Base-by-base conservation (phyloP, 2,329 filamentous ascomycete species). In the Ambrosiella xylebori region DNA sequence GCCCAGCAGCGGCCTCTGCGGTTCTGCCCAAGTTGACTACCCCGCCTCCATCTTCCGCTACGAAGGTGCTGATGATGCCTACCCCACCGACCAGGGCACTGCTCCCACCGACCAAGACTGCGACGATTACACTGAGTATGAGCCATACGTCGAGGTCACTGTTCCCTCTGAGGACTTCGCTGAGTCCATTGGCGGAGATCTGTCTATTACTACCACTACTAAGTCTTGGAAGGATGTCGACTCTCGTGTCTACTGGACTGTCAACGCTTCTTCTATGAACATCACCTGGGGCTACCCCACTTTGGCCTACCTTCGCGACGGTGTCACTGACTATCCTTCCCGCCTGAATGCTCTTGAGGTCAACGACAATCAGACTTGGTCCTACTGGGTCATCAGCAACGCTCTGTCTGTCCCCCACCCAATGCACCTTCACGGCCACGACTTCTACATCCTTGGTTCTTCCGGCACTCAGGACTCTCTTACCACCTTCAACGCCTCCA, bases 351-450 rank as follows among this genome's bases (percentile, higher is more conserved):
- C 63, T 39, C 61, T 63, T 38, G 61, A 63, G 19, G 57, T 65
- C 9, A 52, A 60, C 4, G 56, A 59, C 7, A 52, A 56, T 17
- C 62, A 65, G 35, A 44, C 62, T 27, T 70, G 67, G 66, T 66
- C 65, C 11, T 69, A 66, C 61, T 67, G 66, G 63, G 63, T 69
- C 37, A 65, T 70, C 19, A 62, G 66, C 58, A 68, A 65, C 58
- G 63, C 62, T 27, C 63, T 64, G 53, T 50, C 49, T 2, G 56
- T 68, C 35, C 64, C 72, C 17, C 74, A 76, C 61, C 73, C 73
- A 0, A 73, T 76, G 64, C 75, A 78, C 65, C 66, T 78, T 17
- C 75, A 78, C 65, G 62, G 64, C 7, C 75, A 78, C 61, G 71
- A 76, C 57, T 77, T 77, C 64, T 72, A 70, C 62, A 64, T 77